These are phyloP conservation scores for Diatrype stigma DNA, from an alignment of 2,329 filamentous ascomycete species.

Conservation along the genomic window DNA sequence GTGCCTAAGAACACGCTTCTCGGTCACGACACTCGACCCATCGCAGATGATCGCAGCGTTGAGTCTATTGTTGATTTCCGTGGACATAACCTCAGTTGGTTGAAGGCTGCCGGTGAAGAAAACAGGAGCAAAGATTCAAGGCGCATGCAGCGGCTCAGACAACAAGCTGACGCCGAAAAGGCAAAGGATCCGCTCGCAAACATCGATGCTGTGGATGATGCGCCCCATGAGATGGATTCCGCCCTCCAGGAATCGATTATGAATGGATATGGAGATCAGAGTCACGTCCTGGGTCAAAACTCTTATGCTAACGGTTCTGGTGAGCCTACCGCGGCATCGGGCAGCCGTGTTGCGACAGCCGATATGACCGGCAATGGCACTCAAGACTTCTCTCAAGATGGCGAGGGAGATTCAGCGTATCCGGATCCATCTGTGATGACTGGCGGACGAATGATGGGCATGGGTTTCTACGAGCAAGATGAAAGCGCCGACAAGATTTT, in stretches of 20 bases:
- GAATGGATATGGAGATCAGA: constrained; percentile 31
- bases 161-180: constrained; percentile 55
- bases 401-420: constrained; percentile 21
- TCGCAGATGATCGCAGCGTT: constrained; percentile 87
- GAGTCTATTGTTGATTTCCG: constrained; percentile 90
- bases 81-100: constrained; percentile 80
- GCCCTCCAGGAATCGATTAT: constrained; percentile 27
- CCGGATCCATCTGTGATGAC: constrained; percentile 42
- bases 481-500: constrained; percentile 54
- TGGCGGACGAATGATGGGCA: constrained; percentile 50
- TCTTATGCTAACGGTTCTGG: constrained; percentile 7
- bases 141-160: constrained; percentile 52
- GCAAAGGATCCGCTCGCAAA: constrained; percentile 38
- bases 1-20: constrained; percentile 82
- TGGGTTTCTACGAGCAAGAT: constrained; percentile 59
- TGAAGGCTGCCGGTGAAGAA: constrained; percentile 58
- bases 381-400: constrained; percentile 16
- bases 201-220: constrained; percentile 21
- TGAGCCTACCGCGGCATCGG: constrained; percentile 6
- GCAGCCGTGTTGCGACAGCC: constrained; percentile 22
- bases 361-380: constrained; percentile 22
- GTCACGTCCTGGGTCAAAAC: constrained; percentile 26
- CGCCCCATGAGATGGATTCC: constrained; percentile 24
- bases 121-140: constrained; percentile 53
- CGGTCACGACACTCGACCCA: constrained; percentile 84